These are phyloP conservation scores for Nemania sp. DNA, from an alignment of 2,329 filamentous ascomycete species.

Conservation along the genomic window DNA sequence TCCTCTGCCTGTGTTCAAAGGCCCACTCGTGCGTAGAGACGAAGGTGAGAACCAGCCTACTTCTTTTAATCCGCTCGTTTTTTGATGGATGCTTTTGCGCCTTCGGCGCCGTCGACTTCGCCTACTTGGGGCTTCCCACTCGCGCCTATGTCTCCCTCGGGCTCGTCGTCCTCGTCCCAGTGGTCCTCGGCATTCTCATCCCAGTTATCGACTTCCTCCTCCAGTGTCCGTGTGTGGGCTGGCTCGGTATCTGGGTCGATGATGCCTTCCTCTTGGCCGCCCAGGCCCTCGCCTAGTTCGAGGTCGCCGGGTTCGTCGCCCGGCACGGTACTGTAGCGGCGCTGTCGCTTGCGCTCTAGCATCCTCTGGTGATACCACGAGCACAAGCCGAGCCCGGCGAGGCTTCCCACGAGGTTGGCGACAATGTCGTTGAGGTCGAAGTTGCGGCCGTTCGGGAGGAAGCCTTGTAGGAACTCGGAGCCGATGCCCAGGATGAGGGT, in stretches of 20 bases:
- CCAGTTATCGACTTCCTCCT: conserved; percentile 90
- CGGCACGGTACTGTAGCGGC: conserved; percentile 58
- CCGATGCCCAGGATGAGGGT: conserved; percentile 72
- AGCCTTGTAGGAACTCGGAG: conserved; percentile 74
- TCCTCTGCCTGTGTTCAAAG: conserved; percentile 17
- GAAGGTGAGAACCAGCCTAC: not conserved
- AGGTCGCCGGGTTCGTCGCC: conserved; percentile 57
- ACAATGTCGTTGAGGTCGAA: conserved; percentile 84
- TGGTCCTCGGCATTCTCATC: conserved; percentile 76
- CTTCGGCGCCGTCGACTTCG: conserved; percentile 37
- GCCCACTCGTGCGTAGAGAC: not conserved
- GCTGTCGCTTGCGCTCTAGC: conserved; percentile 81
- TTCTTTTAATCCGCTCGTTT: conserved; percentile 43
- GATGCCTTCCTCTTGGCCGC: conserved; percentile 68
- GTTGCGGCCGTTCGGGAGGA: conserved; percentile 72
- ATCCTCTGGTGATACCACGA: conserved; percentile 95
- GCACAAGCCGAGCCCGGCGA: conserved; percentile 72
- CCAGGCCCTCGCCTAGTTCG: conserved; percentile 69
- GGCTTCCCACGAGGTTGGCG: conserved; percentile 82
- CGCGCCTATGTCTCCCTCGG: conserved; percentile 37
- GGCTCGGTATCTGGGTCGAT: conserved; percentile 41
- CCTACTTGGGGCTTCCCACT: conserved; percentile 34
- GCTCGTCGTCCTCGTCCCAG: conserved; percentile 53
- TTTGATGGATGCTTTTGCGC: conserved; percentile 34
- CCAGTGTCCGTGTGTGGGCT: conserved; percentile 54